phyloP scores from a whole-genome alignment of 345 rosid species.

The Alliaria petiolata region DNA sequence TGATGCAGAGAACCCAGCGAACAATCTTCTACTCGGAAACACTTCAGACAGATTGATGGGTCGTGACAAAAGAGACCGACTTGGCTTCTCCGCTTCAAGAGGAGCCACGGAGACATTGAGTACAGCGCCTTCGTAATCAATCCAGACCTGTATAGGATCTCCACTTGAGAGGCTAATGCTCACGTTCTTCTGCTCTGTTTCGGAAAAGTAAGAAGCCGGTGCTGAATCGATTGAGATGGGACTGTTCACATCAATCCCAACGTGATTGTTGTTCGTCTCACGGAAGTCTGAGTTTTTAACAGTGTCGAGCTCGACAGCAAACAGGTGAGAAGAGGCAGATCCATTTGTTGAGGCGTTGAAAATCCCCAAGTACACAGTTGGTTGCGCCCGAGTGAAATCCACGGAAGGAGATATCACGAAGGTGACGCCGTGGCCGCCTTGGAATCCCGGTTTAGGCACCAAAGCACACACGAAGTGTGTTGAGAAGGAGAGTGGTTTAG shows the following conservation, averaged over 20 bases:
- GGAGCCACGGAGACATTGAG: conserved; percentile 32
- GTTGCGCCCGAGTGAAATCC: conserved; percentile 9
- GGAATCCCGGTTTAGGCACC: conserved; percentile 21
- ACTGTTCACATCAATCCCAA: conserved; percentile 55
- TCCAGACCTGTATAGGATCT: conserved; percentile 48
- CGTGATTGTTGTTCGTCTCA: conserved; percentile 49
- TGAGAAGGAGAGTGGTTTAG: conserved; percentile 31
- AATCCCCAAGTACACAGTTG: conserved; percentile 43
- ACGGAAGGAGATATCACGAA: conserved; percentile 34
- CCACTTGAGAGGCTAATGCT: conserved; percentile 40
- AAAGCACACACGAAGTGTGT: conserved; percentile 44
- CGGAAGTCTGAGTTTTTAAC: conserved; percentile 34
- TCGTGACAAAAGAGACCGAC: conserved; percentile 48
- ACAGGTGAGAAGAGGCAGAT: conserved; percentile 33
- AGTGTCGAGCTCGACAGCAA: conserved; percentile 61
- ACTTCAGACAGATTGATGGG: conserved; percentile 35
- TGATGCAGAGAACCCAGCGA: conserved; percentile 58
- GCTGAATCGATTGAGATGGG: conserved; percentile 34
- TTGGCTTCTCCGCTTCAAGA: conserved; percentile 28
- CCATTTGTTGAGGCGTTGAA: conserved; percentile 39
- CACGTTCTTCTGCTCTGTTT: conserved; percentile 1
- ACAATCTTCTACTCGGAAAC: conserved; percentile 36
- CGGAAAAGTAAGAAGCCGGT: conserved; percentile 38
- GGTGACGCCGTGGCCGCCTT: conserved; percentile 43
- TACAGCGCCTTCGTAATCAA: conserved; percentile 44